Percentiles rank a stretch among this genome's conserved stretches.
Evolutionary conservation across 352 stramenopile genomes (phyloP).

Genomic region (Globisporangium nagaii): DNA sequence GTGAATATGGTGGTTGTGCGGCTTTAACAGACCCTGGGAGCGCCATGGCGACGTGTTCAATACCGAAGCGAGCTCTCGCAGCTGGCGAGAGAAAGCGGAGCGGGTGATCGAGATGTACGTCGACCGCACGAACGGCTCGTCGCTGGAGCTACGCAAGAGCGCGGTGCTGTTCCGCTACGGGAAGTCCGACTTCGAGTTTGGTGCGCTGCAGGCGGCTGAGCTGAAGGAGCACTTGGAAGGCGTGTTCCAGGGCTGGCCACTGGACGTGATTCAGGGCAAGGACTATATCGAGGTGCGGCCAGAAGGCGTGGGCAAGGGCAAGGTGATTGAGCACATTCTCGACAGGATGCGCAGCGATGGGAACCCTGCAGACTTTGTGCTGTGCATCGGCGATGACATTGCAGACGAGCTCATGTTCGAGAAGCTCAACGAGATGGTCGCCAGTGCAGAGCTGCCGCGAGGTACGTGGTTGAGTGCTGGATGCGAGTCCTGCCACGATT

Average conservation of each 20-base stretch:
- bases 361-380: conserved; percentile 91
- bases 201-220: conserved; percentile 94
- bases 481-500: no score
- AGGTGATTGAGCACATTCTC: conserved; percentile 93
- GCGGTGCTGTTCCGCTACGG: conserved; percentile 98
- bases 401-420: conserved; percentile 98
- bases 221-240: conserved; percentile 96
- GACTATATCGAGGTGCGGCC: conserved; percentile 98
- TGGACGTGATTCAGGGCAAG: conserved; percentile 83
- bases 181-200: conserved; percentile 98
- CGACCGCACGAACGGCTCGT: conserved; percentile 97
- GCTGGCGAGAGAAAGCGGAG: conserved; percentile 94
- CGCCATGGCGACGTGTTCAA: conserved; percentile 61
- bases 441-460: conserved; percentile 30
- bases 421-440: conserved; percentile 49
- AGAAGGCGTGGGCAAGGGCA: conserved; percentile 96
- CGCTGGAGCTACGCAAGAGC: conserved; percentile 96
- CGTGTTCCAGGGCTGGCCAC: conserved; percentile 83
- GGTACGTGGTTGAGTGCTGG: no score
- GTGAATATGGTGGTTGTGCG: background rate
- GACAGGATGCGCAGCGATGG: conserved; percentile 53
- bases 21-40: conserved; percentile 45
- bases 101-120: conserved; percentile 98
- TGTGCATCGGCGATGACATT: conserved; percentile 97
- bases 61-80: conserved; percentile 44